Evolutionary conservation across 306 rosid species (phyloP).

Genomic region (Argentina anserina): DNA sequence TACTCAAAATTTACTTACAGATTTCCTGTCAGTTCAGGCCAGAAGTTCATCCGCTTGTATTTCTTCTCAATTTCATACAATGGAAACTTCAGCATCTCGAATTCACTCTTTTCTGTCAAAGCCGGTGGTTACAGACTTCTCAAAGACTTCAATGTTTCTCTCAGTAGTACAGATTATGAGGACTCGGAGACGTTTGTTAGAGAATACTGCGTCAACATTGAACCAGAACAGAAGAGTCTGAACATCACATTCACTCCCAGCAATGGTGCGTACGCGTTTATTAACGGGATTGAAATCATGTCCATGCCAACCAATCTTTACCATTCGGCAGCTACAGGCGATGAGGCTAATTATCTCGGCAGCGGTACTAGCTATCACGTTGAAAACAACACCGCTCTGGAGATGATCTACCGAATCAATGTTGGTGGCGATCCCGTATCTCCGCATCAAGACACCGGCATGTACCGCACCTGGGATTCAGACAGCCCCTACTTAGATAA

Average conservation of each 20-base stretch:
- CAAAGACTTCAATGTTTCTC: constrained; percentile 39
- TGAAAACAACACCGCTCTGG: constrained; percentile 15
- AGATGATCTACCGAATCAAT: constrained; percentile 22
- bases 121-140: constrained; percentile 24
- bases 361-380: fast-evolving
- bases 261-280: constrained; percentile 41
- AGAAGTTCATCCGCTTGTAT: constrained; percentile 46
- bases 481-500: background rate
- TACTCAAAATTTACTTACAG: constrained; percentile 28
- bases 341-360: background rate
- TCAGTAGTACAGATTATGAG: background rate
- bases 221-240: constrained; percentile 9
- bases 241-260: constrained; percentile 41
- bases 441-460: constrained; percentile 17
- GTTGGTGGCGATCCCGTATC: background rate
- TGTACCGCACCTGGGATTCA: constrained; percentile 16
- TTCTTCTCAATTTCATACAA: constrained; percentile 35
- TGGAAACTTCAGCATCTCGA: background rate
- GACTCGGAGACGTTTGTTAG: fast-evolving
- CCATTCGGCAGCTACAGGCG: background rate
- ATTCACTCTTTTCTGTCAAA: constrained; percentile 52
- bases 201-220: constrained; percentile 40
- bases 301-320: constrained; percentile 70
- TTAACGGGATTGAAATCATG: constrained; percentile 65
- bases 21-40: constrained; percentile 37